Evolutionary conservation across 2,329 filamentous ascomycete genomes (phyloP), one percentile per base, ranked within the genome.

Genomic region (Botrytis cinerea): DNA sequence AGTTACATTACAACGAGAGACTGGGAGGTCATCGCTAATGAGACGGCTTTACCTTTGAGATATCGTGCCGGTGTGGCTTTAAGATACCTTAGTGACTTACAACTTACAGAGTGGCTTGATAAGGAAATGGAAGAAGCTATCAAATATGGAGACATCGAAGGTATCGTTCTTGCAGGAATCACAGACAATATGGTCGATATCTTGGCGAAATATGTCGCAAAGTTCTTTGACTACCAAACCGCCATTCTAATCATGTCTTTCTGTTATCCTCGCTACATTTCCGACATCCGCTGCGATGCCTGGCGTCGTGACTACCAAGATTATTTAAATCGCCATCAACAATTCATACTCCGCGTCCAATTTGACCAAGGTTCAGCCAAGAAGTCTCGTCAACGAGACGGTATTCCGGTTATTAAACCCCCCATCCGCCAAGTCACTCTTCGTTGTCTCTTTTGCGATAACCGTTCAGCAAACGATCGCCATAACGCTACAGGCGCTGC

Each of bases 311-410:
- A 87, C 51, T 94, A 95, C 80, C 88, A 91, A 73, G 89, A 90
- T 68, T 90, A 93, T 78, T 87, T 92, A 54, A 89, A 92, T 83
- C 91, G 86, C 76, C 93, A 93, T 86, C 92, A 87, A 81, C 88
- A 86, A 72, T 95, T 93, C 83, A 89, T 92, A 75, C 88, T 93
- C 76, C 89, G 93, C 64, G 92, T 92, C 72, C 91, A 91, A 78
- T 95, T 94, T 82, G 91, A 93, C 77, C 91, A 93, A 74, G 90
- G 93, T 80, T 92, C 92, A 79, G 93, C 91, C 38, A 89, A 90
- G 76, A 88, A 88, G 77, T 91, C 91, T 66, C 82, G 83, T 77
- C 89, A 90, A 73, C 88, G 88, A 71, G 87, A 90, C 71, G 91
- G 91, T 59, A 82, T 83, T 12, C 88, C 88, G n/a, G 87, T 88